Base-by-base conservation (phyloP, 129 eudicot genomes). In the Apium graveolens region DNA sequence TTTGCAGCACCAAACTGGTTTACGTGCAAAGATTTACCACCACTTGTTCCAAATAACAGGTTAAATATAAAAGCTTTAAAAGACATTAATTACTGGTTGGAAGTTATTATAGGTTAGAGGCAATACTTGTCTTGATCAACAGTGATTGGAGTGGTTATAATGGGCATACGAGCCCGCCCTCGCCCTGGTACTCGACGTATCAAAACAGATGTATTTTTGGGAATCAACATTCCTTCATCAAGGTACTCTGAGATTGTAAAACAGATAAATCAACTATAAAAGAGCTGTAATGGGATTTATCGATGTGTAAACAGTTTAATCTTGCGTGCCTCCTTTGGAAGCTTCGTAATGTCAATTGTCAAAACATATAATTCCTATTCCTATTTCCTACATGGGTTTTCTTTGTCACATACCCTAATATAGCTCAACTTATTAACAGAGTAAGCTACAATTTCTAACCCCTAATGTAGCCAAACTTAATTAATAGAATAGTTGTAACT, bases 201-300 rank as follows among this genome's bases (percentile, higher is more conserved):
- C 86, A 95, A 88, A 86, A 95, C 98, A 80, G 97, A 88, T 43
- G 98, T 95, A 81, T 95, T 91, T 91, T 88, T 91, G 71, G 97
- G 96, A 79, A 95, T 95, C 97, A 90, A 82, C 90, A 80, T 90
- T 81, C 80, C 96, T 83, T 95, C 98, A 76, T 91, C 94, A 80
- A 85, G 88, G 80, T 95, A 95, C 78, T 95, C 98, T 95, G 98
- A 94, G 89, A 89, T 60, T 77, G 81, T 72, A 87, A 86, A 88
- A 88, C 78, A 87, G 43, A 44, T 73, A 80, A 81, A 86, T 74
- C 68, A 60, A 49, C 77, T 84, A 90, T 88, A 80, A 77, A 81
- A 73, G 21, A 86, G 72, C 72, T 32, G 76, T 43, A 46, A 79
- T 69, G 66, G 79, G 79, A 66, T 66, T 60, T 82, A 42, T 73